Base-by-base conservation (phyloP, 768 basidiomycete species). In the Mycena epipterygia region DNA sequence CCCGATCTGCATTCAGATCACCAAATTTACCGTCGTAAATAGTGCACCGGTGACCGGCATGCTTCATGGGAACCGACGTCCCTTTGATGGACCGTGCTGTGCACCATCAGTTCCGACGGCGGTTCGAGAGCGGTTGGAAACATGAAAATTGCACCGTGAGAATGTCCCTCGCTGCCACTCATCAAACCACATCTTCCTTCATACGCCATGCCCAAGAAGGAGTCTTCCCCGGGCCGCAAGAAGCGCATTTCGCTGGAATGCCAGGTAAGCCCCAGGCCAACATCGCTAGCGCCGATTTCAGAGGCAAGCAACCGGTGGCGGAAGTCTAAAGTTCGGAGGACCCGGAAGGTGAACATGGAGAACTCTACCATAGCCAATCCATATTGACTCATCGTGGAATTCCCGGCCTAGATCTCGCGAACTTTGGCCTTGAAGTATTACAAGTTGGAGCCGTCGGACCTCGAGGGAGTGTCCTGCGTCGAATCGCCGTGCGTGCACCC, bases 361-460 rank as follows among this genome's bases (percentile, higher is more conserved):
- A 2, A 35, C 5, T 37, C 17, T 23, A 4, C 12, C 27, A 29
- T 21, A 32, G 17, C 6, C 17, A 2, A 5, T 49, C n/a, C n/a
- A n/a, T n/a, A n/a, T n/a, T n/a, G n/a, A n/a, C n/a, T 13, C 9
- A 49, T 6, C 33, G n/a, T 23, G 21, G 11, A 35, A 35, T 37
- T 5, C 8, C 21, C 13, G 51, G 5, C 56, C 6, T 21, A 65
- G 64, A 56, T 65, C 3, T 65, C 64, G 2, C 64, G 64, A 12
- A 56, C 53, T 17, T 30, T 65, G 21, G 64, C 64, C 3, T 53
- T 65, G 23, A 44, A 56, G 33, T 53, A 44, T 25, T 65, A 65
- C 17, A 65, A 65, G 37, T 16, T 65, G 32, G 53, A 65, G 0
- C 53, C 64, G 4, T 42, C 52, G 11, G 64, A 65, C 17, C 53